These are phyloP conservation scores for Phragmites australis DNA, from an alignment of 176 grass and related monocot species.

Conservation along the genomic window DNA sequence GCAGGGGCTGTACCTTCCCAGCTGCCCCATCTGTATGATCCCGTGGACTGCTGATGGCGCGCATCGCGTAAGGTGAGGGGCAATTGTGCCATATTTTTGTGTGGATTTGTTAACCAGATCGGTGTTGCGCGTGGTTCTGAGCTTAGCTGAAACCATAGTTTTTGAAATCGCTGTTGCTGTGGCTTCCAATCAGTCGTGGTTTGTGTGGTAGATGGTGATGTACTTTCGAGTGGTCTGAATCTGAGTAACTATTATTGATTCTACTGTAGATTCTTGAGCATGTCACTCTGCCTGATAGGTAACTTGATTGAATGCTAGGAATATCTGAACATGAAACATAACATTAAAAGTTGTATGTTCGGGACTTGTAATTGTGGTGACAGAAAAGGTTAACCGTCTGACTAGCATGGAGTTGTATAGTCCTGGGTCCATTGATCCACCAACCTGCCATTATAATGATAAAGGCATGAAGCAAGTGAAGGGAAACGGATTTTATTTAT, in stretches of 20 bases:
- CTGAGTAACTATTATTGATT: not conserved
- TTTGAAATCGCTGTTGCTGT: not conserved
- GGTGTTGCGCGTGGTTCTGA: not conserved
- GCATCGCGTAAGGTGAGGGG: conserved; percentile 77
- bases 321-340: not conserved
- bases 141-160: not conserved
- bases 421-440: not conserved
- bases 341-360: not conserved
- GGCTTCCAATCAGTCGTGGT: not conserved
- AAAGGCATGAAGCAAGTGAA: not conserved
- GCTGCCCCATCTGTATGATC: conserved; percentile 76
- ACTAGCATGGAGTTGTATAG: not conserved
- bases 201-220: not conserved
- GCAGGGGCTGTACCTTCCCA: conserved; percentile 40
- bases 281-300: not conserved
- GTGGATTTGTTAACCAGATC: not conserved
- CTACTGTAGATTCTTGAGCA: not conserved
- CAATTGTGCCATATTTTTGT: not conserved
- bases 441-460: not conserved
- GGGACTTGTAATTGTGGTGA: not conserved
- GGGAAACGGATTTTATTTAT: not conserved
- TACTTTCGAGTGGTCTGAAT: not conserved
- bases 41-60: conserved; percentile 70
- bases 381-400: not conserved
- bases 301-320: not conserved